These are phyloP conservation scores for Cucumis melo DNA, from an alignment of 306 rosid genomes.

Conservation along the genomic window DNA sequence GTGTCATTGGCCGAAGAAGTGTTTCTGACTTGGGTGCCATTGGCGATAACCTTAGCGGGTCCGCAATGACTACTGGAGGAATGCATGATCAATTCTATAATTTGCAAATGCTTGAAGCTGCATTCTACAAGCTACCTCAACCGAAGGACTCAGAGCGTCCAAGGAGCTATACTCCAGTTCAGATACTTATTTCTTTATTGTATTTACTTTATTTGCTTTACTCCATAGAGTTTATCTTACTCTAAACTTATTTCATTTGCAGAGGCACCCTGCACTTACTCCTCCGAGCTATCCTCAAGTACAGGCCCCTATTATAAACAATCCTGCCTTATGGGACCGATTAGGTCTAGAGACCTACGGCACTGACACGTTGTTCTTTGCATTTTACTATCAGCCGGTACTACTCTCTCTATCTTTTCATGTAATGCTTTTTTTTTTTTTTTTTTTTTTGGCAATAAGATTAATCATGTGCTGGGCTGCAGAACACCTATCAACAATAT, in stretches of 20 bases:
- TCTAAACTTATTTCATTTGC: constrained; percentile 14
- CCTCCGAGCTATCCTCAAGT: constrained; percentile 90
- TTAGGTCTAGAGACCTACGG: constrained; percentile 49
- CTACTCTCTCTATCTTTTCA: background rate
- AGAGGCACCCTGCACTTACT: constrained; percentile 72
- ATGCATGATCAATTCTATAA: constrained; percentile 57
- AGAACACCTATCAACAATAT: constrained; percentile 94
- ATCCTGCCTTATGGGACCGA: constrained; percentile 96
- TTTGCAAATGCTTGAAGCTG: constrained; percentile 88
- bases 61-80: constrained; percentile 46
- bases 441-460: constrained; percentile 1
- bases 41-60: constrained; percentile 61
- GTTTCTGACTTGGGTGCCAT: constrained; percentile 80
- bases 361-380: constrained; percentile 80
- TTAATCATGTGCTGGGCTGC: constrained; percentile 16
- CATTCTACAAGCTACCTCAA: constrained; percentile 65
- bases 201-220: background rate
- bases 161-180: constrained; percentile 66
- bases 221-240: constrained; percentile 2
- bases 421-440: background rate
- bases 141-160: constrained; percentile 92
- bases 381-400: constrained; percentile 97
- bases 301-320: constrained; percentile 79
- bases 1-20: constrained; percentile 95
- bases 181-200: constrained; percentile 14